Evolutionary conservation across 768 basidiomycete species (phyloP).

Genomic region (Lentinula aciculospora): DNA sequence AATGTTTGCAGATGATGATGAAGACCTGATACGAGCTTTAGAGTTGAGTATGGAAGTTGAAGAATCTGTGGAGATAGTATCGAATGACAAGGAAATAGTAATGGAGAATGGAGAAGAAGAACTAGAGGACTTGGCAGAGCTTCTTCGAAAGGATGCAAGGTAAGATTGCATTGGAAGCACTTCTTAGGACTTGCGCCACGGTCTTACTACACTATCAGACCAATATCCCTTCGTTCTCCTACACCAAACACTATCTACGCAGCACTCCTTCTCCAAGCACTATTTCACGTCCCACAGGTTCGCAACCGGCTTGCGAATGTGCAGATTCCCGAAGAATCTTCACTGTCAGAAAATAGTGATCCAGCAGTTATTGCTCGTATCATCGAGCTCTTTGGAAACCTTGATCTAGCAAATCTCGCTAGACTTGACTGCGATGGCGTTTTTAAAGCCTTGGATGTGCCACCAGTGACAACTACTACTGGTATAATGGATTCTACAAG

Average conservation of each 20-base stretch:
- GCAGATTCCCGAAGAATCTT: background rate
- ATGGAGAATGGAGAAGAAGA: background rate
- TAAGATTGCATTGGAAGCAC: background rate
- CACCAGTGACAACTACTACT: background rate
- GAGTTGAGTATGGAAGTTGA: background rate
- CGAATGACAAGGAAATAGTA: background rate
- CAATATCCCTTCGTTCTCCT: background rate
- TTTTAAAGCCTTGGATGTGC: background rate
- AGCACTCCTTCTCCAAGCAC: background rate
- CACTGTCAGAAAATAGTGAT: background rate
- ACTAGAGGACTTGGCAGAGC: background rate
- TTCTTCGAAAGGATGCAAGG: background rate
- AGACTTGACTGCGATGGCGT: background rate
- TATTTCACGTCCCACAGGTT: slow-evolving; percentile 3
- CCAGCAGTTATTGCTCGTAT: background rate
- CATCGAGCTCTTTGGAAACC: background rate
- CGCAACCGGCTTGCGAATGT: background rate
- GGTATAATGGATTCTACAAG: background rate
- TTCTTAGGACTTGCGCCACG: background rate
- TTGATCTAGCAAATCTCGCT: background rate
- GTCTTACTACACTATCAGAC: background rate
- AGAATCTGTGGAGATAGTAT: background rate
- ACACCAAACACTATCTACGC: background rate
- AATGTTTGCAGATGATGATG: background rate
- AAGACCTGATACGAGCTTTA: background rate